Evolutionary conservation across 257 asterid species (phyloP).

Genomic region (Marsdenia floribunda): DNA sequence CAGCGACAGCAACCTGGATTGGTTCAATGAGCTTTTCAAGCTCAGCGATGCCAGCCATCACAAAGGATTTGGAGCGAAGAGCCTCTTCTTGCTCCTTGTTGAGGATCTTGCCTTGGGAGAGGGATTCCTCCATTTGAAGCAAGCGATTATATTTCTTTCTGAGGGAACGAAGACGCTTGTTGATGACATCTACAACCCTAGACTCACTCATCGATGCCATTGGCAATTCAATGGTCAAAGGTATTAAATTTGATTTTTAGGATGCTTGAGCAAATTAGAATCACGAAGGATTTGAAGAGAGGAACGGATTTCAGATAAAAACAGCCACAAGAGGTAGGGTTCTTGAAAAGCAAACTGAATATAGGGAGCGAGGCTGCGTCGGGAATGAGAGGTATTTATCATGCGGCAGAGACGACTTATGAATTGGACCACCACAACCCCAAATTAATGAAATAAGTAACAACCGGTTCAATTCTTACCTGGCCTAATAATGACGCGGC

Average conservation of each 20-base stretch:
- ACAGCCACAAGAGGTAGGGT: not conserved
- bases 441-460: slow-evolving; percentile 6
- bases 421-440: not conserved
- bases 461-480: not conserved
- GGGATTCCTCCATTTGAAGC: slow-evolving; percentile 60
- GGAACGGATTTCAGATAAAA: not conserved
- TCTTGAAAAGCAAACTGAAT: not conserved
- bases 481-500: not conserved
- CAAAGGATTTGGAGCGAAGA: slow-evolving; percentile 46
- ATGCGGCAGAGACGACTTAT: not conserved
- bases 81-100: slow-evolving; percentile 78
- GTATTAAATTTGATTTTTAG: not conserved
- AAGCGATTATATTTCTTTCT: slow-evolving; percentile 66
- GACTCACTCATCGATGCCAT: slow-evolving; percentile 28
- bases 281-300: not conserved
- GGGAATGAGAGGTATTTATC: slow-evolving; percentile 2
- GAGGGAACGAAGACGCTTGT: slow-evolving; percentile 72
- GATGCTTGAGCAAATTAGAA: not conserved
- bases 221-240: not conserved
- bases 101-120: slow-evolving; percentile 50
- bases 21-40: slow-evolving; percentile 66
- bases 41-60: slow-evolving; percentile 61
- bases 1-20: slow-evolving; percentile 43
- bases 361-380: not conserved
- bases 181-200: slow-evolving; percentile 41